These are phyloP conservation scores for Neurospora sp. DNA, from an alignment of 495 filamentous ascomycete species.

Conservation along the genomic window DNA sequence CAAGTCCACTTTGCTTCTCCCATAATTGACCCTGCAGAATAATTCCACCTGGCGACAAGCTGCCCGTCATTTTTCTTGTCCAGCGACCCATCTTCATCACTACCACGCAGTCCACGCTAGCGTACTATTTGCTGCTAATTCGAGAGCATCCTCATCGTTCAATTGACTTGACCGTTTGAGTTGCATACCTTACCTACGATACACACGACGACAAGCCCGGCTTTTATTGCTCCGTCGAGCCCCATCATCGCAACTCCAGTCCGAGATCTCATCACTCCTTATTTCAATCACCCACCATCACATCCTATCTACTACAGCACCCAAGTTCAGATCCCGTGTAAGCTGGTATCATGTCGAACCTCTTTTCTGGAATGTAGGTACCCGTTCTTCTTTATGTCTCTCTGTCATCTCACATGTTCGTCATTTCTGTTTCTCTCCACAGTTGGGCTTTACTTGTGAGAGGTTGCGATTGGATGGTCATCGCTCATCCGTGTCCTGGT, in stretches of 20 bases:
- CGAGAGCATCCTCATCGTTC: not conserved
- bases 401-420: constrained; percentile 4
- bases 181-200: not conserved
- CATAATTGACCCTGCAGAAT: not conserved
- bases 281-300: not conserved
- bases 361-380: constrained; percentile 75
- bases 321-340: not conserved
- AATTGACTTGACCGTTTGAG: not conserved
- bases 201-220: not conserved
- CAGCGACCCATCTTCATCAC: not conserved
- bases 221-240: not conserved
- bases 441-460: not conserved
- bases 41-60: not conserved
- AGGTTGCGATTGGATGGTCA: not conserved
- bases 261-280: not conserved
- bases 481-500: not conserved
- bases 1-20: not conserved
- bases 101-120: not conserved
- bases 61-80: not conserved
- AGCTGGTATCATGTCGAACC: constrained; percentile 54
- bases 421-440: not conserved
- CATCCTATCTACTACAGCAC: not conserved
- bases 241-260: not conserved
- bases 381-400: not conserved
- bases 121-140: not conserved